These are phyloP conservation scores for Cyberlindnera amylophila DNA, from an alignment of 805 yeast species.

Conservation along the genomic window DNA sequence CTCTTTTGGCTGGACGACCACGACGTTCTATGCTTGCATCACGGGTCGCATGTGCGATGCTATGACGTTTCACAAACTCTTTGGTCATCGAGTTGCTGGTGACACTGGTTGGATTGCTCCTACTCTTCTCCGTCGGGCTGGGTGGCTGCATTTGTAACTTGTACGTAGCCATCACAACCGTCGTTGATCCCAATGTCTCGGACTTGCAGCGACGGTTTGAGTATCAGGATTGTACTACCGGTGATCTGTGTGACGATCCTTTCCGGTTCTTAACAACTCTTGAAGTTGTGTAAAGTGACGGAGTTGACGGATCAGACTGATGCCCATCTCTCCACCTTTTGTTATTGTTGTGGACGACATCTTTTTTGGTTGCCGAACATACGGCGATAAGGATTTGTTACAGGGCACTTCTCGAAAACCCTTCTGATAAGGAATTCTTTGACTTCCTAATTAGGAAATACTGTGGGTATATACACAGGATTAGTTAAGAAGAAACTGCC, in stretches of 20 bases:
- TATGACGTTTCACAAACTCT: neutral
- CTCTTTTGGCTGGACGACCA: conserved; percentile 10
- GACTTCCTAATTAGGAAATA: conserved; percentile 9
- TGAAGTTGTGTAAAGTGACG: too few relatives aligned
- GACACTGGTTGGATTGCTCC: neutral
- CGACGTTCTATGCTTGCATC: conserved; percentile 5
- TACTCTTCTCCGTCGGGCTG: neutral
- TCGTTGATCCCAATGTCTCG: too few relatives aligned
- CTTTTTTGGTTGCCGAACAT: too few relatives aligned
- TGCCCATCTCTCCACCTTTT: too few relatives aligned
- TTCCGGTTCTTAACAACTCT: too few relatives aligned
- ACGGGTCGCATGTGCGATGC: neutral
- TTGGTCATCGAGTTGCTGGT: neutral
- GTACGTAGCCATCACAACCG: neutral
- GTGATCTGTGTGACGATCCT: too few relatives aligned
- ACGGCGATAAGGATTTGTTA: neutral
- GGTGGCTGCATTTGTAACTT: neutral
- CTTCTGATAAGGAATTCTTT: neutral
- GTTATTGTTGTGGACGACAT: too few relatives aligned
- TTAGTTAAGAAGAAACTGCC: too few relatives aligned
- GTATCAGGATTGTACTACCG: too few relatives aligned
- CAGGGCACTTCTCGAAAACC: conserved; percentile 1
- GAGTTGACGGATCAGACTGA: too few relatives aligned
- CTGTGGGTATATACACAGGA: too few relatives aligned
- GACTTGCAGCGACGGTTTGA: too few relatives aligned